These are phyloP conservation scores for Epithele typhae DNA, from an alignment of 768 basidiomycete genomes.

Conservation along the genomic window DNA sequence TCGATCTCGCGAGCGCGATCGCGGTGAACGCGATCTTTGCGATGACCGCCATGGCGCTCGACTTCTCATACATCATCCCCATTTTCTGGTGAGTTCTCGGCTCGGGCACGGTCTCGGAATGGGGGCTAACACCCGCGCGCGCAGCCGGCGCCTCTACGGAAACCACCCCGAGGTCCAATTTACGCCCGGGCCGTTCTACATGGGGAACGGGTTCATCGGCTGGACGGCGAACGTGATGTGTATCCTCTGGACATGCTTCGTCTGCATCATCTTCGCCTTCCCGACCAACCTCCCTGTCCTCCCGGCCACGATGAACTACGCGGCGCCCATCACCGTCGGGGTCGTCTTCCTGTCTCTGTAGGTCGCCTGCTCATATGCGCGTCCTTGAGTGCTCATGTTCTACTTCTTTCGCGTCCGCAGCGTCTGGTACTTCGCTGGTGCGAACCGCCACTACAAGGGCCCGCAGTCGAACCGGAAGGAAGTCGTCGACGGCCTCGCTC, in stretches of 20 bases:
- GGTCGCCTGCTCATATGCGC: constrained; percentile 8
- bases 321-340: constrained; percentile 41
- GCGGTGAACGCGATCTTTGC: constrained; percentile 82
- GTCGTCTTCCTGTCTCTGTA: constrained; percentile 31
- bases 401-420: background rate
- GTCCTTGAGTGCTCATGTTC: background rate
- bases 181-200: constrained; percentile 83
- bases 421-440: constrained; percentile 11
- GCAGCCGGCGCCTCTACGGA: constrained; percentile 54
- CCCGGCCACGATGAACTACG: constrained; percentile 74
- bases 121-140: background rate
- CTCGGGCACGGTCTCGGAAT: too few species aligned
- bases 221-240: constrained; percentile 59
- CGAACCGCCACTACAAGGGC: constrained; percentile 23
- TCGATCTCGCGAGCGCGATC: constrained; percentile 72
- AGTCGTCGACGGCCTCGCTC: constrained; percentile 5
- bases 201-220: constrained; percentile 67
- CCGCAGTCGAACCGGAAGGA: constrained; percentile 20
- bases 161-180: constrained; percentile 81
- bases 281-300: constrained; percentile 70
- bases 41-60: constrained; percentile 73
- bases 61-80: constrained; percentile 79
- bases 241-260: constrained; percentile 65
- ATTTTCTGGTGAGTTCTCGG: constrained; percentile 50
- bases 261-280: constrained; percentile 67